A percentile compares a stretch with the other conserved stretches of the same genome.
Evolutionary conservation across 148 eudicot genomes (phyloP).

Genomic region (Gaultheria prostrata): DNA sequence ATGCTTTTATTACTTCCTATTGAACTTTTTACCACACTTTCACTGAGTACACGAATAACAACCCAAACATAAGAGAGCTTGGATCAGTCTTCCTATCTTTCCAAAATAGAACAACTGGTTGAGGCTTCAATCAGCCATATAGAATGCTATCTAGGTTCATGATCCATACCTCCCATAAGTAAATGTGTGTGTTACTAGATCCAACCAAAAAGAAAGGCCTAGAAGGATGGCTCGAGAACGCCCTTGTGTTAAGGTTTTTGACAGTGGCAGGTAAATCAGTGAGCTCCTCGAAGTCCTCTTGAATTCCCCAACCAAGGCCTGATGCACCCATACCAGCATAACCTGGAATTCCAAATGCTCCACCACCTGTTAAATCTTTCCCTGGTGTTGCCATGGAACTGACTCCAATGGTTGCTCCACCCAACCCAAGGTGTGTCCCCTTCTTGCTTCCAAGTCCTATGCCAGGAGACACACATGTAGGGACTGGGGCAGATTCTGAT

Average conservation of each 20-base stretch:
- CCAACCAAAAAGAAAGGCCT: slow-evolving; percentile 92
- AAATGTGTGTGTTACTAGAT: slow-evolving; percentile 80
- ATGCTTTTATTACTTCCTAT: not conserved
- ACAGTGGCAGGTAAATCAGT: slow-evolving; percentile 83
- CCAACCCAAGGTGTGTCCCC: slow-evolving; percentile 72
- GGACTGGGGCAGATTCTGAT: slow-evolving; percentile 69
- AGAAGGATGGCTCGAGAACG: slow-evolving; percentile 89
- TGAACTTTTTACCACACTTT: slow-evolving; percentile 6
- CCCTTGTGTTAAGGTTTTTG: slow-evolving; percentile 61
- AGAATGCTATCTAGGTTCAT: not conserved
- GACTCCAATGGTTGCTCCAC: slow-evolving; percentile 74
- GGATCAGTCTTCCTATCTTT: not conserved
- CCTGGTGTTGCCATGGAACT: slow-evolving; percentile 51
- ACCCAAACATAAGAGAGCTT: not conserved
- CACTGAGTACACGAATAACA: not conserved
- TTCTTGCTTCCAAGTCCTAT: slow-evolving; percentile 65
- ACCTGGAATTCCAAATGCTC: slow-evolving; percentile 71
- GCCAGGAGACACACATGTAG: slow-evolving; percentile 80
- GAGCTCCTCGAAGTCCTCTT: slow-evolving; percentile 74
- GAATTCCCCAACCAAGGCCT: slow-evolving; percentile 84
- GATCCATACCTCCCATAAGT: slow-evolving; percentile 89
- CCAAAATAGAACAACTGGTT: not conserved
- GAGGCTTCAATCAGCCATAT: not conserved
- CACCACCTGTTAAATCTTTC: slow-evolving; percentile 53
- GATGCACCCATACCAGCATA: slow-evolving; percentile 72